Conservation (phyloP, 2,329 filamentous ascomycete genomes). For the Phialophora tarda region DNA sequence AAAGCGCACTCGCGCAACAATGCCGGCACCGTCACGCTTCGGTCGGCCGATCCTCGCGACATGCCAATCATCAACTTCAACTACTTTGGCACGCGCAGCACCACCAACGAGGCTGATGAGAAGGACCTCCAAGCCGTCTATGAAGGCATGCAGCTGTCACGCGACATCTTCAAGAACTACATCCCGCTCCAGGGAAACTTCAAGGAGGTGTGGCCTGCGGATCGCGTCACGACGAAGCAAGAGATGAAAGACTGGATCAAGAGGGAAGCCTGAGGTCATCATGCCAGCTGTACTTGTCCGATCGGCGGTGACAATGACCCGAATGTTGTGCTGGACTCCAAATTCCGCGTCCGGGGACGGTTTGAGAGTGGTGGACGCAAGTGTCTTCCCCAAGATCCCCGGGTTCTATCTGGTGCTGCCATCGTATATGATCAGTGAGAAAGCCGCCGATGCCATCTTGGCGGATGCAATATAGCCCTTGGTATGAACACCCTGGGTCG, state of each 20-base stretch:
- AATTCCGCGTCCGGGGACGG: constrained; percentile 63
- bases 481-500: too few species aligned
- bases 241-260: constrained; percentile 56
- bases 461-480: constrained; percentile 6
- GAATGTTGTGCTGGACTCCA: constrained; percentile 61
- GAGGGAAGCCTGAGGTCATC: constrained; percentile 62
- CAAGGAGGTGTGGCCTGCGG: constrained; percentile 52
- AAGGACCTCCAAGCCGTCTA: constrained; percentile 59
- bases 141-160: constrained; percentile 61
- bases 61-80: constrained; percentile 67
- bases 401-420: constrained; percentile 59
- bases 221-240: constrained; percentile 50
- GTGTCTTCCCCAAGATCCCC: constrained; percentile 60
- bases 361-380: constrained; percentile 67
- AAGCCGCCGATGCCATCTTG: constrained; percentile 63
- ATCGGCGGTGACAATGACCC: constrained; percentile 62
- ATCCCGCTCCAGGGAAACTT: constrained; percentile 52
- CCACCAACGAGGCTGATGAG: constrained; percentile 52
- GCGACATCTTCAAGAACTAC: constrained; percentile 50
- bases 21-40: constrained; percentile 66
- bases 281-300: constrained; percentile 61
- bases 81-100: constrained; percentile 59
- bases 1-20: constrained; percentile 68
- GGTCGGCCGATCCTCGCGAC: constrained; percentile 68
- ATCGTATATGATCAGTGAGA: constrained; percentile 64